Evolutionary conservation across 2,329 filamentous ascomycete species (phyloP), one percentile per base, ranked within the genome.

Genomic region (Karstenula rhodostoma): DNA sequence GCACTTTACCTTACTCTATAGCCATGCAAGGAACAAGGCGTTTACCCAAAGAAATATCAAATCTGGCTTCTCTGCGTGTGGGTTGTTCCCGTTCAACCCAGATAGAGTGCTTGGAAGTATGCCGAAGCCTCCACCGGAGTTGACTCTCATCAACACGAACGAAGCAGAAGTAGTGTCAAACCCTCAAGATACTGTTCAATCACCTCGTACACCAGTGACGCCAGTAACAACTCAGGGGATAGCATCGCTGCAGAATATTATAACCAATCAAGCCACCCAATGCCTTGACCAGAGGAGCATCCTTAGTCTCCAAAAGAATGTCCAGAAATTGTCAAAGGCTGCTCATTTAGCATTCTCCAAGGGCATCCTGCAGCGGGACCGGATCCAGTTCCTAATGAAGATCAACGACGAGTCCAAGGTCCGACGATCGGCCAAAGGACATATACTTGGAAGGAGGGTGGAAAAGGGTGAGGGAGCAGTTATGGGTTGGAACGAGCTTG

Each of bases 81-180:
- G 68, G 23, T 60, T 71, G 15, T 70, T 68, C 58, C 70, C 63
- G 29, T 73, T 74, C 53, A 71, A 73, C 57, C 67, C 61, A 65
- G 58, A 69, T 51, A 69, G 69, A 49, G 47, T 73, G 29, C 66
- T 73, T 19, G 65, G 57, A 62, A 59, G 62, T 59, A 68, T 68
- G 35, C 67, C 56, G n/a, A 62, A 63, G 53, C 67, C 63, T 12
- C 59, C 43, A 29, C 44, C 56, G 56, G 32, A 67, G 50, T 58
- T 56, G 49, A 62, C 59, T 47, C 59, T 62, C 60, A 57, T 56
- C 51, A 54, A 49, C 33, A n/a, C 32, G 54, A 29, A n/a, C 47
- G n/a, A 48, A 19, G 40, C 27, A 48, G 23, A 8, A 33, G 44
- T 10, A n/a, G n/a, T 32, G 27, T 5, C 27, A 42, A 27, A 56